These are phyloP conservation scores for Actinidia polygama DNA, from an alignment of 179 eudicot genomes.

Conservation along the genomic window DNA sequence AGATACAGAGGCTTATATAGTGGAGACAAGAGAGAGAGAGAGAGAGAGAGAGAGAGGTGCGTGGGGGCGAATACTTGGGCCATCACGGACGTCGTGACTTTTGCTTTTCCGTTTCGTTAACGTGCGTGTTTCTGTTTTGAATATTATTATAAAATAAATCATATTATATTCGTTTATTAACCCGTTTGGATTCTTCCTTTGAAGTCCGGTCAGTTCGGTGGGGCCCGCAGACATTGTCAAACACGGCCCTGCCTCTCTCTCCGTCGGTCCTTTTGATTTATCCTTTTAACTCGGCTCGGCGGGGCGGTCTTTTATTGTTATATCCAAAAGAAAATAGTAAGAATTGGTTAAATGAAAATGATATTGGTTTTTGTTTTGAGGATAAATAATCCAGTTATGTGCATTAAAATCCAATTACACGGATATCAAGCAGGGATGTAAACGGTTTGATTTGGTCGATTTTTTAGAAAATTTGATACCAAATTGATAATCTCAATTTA, in stretches of 20 bases:
- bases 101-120: conserved; percentile 15
- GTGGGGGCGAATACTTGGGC: conserved; percentile 20
- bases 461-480: too few relatives aligned
- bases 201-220: conserved; percentile 7
- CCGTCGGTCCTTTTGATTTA: not conserved
- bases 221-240: conserved; percentile 10
- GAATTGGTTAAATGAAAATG: too few relatives aligned
- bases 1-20: conserved; percentile 20
- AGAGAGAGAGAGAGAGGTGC: not conserved
- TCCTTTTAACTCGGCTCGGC: conserved; percentile 22
- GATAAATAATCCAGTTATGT: too few relatives aligned
- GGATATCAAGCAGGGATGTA: too few relatives aligned
- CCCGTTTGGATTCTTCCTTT: conserved; percentile 15
- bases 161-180: not conserved
- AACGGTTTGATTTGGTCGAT: too few relatives aligned
- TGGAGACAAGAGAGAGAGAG: conserved; percentile 20
- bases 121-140: not conserved
- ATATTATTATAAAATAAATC: not conserved
- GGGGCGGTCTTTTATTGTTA: not conserved
- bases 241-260: not conserved
- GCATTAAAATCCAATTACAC: too few relatives aligned
- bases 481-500: too few relatives aligned
- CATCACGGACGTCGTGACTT: conserved; percentile 13
- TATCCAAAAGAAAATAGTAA: too few relatives aligned
- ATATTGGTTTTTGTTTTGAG: too few relatives aligned